These are phyloP conservation scores for Lactarius vividus DNA, from an alignment of 768 basidiomycete genomes.

Conservation along the genomic window DNA sequence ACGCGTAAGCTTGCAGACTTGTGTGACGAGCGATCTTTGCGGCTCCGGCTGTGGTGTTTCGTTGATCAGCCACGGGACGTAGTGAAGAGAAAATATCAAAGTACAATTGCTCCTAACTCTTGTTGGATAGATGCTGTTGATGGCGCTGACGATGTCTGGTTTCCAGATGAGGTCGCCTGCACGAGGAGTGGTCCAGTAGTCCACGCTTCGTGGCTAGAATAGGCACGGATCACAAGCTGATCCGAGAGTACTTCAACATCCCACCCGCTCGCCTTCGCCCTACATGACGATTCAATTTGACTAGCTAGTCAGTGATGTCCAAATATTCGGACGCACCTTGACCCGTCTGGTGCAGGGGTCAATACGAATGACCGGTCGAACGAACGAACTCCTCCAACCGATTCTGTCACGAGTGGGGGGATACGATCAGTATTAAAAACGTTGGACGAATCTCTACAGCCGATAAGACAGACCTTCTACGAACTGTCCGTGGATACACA, in stretches of 20 bases:
- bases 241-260: slow-evolving; percentile 88
- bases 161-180: slow-evolving; percentile 45
- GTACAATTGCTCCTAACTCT: slow-evolving; percentile 55
- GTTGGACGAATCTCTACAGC: neutral
- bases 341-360: slow-evolving; percentile 74
- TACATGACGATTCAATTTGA: slow-evolving; percentile 30
- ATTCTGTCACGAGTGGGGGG: slow-evolving; percentile 41
- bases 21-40: slow-evolving; percentile 67
- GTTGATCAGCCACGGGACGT: slow-evolving; percentile 19
- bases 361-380: slow-evolving; percentile 93
- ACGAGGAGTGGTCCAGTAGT: slow-evolving; percentile 69
- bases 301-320: slow-evolving; percentile 17
- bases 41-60: slow-evolving; percentile 53
- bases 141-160: slow-evolving; percentile 30
- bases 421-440: neutral
- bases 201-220: slow-evolving; percentile 82
- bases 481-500: slow-evolving; percentile 87
- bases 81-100: slow-evolving; percentile 7
- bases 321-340: slow-evolving; percentile 57
- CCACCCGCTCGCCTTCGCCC: slow-evolving; percentile 85
- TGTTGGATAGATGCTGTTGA: slow-evolving; percentile 44
- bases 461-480: slow-evolving; percentile 65
- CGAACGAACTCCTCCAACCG: slow-evolving; percentile 76
- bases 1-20: slow-evolving; percentile 69
- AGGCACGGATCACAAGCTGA: slow-evolving; percentile 77